Conservation (phyloP, 177 flowering plant species). For the Telopea speciosissima region DNA sequence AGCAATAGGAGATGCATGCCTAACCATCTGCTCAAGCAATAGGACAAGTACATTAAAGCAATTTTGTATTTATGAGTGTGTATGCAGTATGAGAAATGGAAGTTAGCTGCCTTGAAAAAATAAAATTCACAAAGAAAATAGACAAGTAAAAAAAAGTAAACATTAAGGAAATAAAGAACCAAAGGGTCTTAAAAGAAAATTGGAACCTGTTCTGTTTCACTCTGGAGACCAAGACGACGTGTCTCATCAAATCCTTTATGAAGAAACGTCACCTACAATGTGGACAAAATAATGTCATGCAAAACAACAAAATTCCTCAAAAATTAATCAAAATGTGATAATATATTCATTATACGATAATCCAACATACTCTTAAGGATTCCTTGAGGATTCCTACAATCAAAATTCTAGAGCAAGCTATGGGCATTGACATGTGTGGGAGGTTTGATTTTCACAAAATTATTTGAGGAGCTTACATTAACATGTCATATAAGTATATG, state of each 20-base stretch:
- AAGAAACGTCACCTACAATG: conserved; percentile 64
- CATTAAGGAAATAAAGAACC: not conserved
- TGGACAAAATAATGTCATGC: conserved; percentile 2
- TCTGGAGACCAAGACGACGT: conserved; percentile 82
- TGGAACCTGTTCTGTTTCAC: conserved; percentile 85
- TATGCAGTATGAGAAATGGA: too few species aligned
- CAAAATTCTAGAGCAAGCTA: too few species aligned
- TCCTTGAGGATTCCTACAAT: too few species aligned
- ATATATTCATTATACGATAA: not conserved
- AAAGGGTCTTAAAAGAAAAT: not conserved
- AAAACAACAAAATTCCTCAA: conserved; percentile 6
- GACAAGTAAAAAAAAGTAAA: too few species aligned
- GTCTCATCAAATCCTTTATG: conserved; percentile 97
- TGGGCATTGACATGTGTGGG: too few species aligned
- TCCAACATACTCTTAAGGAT: not conserved
- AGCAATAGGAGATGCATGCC: conserved; percentile 65
- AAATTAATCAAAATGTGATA: not conserved
- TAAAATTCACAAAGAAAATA: too few species aligned
- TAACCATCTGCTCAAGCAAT: conserved; percentile 55
- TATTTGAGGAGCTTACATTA: too few species aligned
- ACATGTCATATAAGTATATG: too few species aligned
- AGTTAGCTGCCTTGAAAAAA: too few species aligned
- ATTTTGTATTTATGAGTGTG: too few species aligned
- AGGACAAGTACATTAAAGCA: not conserved
- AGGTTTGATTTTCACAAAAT: too few species aligned